A percentile compares a stretch with the other conserved stretches of the same genome.
Evolutionary conservation across 495 filamentous ascomycete genomes (phyloP).

Genomic region (Letharia columbiana): DNA sequence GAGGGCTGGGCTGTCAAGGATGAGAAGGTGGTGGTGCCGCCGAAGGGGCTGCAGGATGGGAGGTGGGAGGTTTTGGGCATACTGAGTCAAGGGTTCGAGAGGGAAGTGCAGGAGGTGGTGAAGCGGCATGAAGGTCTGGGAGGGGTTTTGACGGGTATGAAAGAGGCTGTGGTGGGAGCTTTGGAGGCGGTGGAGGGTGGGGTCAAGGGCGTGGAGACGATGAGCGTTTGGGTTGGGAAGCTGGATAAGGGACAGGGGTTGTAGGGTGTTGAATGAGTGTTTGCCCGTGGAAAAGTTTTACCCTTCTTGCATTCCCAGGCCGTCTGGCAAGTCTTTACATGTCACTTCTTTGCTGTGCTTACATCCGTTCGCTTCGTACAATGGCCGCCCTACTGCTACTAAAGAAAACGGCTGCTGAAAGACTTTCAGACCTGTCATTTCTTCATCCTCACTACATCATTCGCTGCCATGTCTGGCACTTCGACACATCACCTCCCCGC

Average conservation of each 20-base stretch:
- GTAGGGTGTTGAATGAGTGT: background rate
- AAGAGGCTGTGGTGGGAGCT: background rate
- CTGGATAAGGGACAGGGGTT: background rate
- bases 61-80: constrained; percentile 8
- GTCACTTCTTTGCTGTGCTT: no score
- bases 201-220: constrained; percentile 6
- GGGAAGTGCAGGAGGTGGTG: background rate
- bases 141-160: constrained; percentile 2
- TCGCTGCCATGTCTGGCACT: no score
- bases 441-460: no score
- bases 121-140: background rate
- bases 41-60: constrained; percentile 1
- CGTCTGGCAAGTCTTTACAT: no score
- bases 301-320: no score
- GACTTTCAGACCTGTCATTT: no score
- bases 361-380: background rate
- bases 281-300: background rate
- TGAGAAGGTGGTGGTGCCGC: constrained; percentile 1
- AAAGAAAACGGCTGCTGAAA: no score
- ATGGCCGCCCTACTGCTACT: background rate
- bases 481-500: no score
- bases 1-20: constrained; percentile 6
- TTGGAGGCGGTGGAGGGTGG: constrained; percentile 1
- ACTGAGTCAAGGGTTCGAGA: background rate
- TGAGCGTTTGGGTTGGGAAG: constrained; percentile 3